A percentile compares a stretch with the other conserved stretches of the same genome.
These are phyloP conservation scores for Trebouxia gelatinosa DNA, from an alignment of 163 green algal genomes.

Conservation along the genomic window DNA sequence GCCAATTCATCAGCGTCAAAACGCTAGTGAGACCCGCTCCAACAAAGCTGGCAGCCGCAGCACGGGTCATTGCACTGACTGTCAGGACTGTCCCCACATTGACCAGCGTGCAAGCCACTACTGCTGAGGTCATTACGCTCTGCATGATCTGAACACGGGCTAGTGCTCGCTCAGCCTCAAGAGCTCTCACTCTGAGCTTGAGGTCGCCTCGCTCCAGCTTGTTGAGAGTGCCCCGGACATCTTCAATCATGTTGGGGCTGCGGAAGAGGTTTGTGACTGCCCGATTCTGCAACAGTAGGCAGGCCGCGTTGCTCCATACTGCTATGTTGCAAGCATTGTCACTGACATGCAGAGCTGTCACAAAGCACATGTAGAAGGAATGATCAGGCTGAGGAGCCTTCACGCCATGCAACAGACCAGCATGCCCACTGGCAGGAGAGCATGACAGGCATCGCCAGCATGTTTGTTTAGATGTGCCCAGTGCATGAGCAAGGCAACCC, in stretches of 20 bases:
- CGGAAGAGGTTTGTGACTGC: conserved; percentile 85
- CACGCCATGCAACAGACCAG: too few relatives aligned
- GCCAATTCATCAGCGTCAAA: conserved; percentile 60
- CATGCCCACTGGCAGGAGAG: too few relatives aligned
- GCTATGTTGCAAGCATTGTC: too few relatives aligned
- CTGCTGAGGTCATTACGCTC: conserved; percentile 66
- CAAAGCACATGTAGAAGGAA: too few relatives aligned
- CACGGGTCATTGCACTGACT: conserved; percentile 64
- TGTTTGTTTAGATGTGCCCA: too few relatives aligned
- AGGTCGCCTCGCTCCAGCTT: conserved; percentile 87
- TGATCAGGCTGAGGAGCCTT: too few relatives aligned
- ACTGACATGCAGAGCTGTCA: too few relatives aligned
- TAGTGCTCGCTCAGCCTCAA: conserved; percentile 92
- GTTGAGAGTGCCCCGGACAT: conserved; percentile 60
- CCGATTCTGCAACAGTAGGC: conserved; percentile 17
- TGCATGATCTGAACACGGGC: conserved; percentile 85
- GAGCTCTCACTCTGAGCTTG: conserved; percentile 92
- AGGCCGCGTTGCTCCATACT: neutral
- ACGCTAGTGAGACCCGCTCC: conserved; percentile 72
- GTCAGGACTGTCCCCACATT: conserved; percentile 92
- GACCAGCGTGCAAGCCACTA: conserved; percentile 81
- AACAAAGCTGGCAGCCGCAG: conserved; percentile 66
- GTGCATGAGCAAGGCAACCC: too few relatives aligned
- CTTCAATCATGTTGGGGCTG: conserved; percentile 88
- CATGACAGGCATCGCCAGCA: too few relatives aligned